phyloP scores from a whole-genome alignment of 2,329 filamentous ascomycete species.

The Aspergillus tanneri region DNA sequence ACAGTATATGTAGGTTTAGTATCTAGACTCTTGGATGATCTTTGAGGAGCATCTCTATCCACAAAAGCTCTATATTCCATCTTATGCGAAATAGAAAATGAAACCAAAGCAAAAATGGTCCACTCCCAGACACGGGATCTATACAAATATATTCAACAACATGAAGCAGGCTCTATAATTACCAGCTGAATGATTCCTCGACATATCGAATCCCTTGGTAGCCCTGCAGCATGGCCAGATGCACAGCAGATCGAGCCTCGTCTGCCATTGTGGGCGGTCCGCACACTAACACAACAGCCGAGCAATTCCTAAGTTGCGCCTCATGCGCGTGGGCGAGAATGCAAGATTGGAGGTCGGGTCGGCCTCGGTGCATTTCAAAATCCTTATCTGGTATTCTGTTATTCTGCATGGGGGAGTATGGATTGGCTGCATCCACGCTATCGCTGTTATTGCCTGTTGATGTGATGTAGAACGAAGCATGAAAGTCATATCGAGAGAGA shows the following conservation, averaged over 20 bases:
- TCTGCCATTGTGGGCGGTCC: slow-evolving; percentile 49
- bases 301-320: slow-evolving; percentile 26
- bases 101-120: not conserved
- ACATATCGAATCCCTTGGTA: slow-evolving; percentile 43
- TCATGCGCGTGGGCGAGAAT: slow-evolving; percentile 37
- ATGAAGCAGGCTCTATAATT: not conserved
- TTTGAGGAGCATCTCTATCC: too few relatives aligned
- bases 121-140: not conserved
- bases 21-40: too few relatives aligned
- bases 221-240: slow-evolving; percentile 35
- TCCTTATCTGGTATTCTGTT: not conserved
- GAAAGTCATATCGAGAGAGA: slow-evolving; percentile 31
- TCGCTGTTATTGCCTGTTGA: not conserved
- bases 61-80: not conserved
- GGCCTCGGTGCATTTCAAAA: slow-evolving; percentile 20
- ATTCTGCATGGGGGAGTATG: not conserved
- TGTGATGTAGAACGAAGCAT: slow-evolving; percentile 33
- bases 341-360: slow-evolving; percentile 40
- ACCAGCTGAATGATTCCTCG: slow-evolving; percentile 49
- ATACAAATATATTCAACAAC: not conserved
- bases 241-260: slow-evolving; percentile 43
- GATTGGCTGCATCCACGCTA: too few relatives aligned
- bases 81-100: too few relatives aligned
- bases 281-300: slow-evolving; percentile 45
- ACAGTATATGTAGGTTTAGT: too few relatives aligned